Conservation (phyloP, 2,329 filamentous ascomycete species). For the Colletotrichum chlorophyti region DNA sequence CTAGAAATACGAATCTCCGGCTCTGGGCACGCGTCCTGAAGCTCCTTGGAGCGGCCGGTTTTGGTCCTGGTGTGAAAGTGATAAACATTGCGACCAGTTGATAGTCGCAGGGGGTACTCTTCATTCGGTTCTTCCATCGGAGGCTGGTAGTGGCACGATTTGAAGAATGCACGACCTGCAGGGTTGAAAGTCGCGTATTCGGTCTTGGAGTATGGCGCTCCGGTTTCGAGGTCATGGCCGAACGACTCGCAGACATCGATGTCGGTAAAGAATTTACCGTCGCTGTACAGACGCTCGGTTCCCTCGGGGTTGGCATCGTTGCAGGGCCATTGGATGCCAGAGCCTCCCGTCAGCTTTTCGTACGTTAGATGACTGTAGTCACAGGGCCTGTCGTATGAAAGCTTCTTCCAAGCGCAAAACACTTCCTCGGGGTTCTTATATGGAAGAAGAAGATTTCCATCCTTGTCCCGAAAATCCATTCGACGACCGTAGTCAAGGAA, state of each 20-base stretch:
- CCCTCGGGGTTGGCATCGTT: slow-evolving; percentile 39
- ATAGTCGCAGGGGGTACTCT: slow-evolving; percentile 40
- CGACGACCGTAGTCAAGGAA: slow-evolving; percentile 41
- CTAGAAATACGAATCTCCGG: slow-evolving; percentile 37
- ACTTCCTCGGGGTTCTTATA: slow-evolving; percentile 39
- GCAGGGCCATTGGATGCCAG: slow-evolving; percentile 46
- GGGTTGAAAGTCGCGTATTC: slow-evolving; percentile 40
- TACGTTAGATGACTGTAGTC: slow-evolving; percentile 43
- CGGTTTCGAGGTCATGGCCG: slow-evolving; percentile 45
- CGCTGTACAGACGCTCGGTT: slow-evolving; percentile 40
- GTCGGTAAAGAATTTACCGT: slow-evolving; percentile 43
- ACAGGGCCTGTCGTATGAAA: slow-evolving; percentile 41
- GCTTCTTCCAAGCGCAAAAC: slow-evolving; percentile 43
- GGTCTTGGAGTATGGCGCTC: slow-evolving; percentile 37
- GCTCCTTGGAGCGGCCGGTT: slow-evolving; percentile 38
- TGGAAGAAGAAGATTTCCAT: slow-evolving; percentile 38
- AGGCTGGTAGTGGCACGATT: slow-evolving; percentile 39
- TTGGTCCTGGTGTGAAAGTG: slow-evolving; percentile 47
- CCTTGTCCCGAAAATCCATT: slow-evolving; percentile 43
- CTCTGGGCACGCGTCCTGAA: slow-evolving; percentile 39
- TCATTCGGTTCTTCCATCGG: slow-evolving; percentile 37
- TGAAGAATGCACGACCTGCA: slow-evolving; percentile 42
- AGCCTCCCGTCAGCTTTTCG: slow-evolving; percentile 41
- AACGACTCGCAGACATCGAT: slow-evolving; percentile 43
- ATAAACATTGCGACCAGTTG: slow-evolving; percentile 33